phyloP scores from a whole-genome alignment of 2,329 filamentous ascomycete species.

The Phaeosphaeriaceae sp. region DNA sequence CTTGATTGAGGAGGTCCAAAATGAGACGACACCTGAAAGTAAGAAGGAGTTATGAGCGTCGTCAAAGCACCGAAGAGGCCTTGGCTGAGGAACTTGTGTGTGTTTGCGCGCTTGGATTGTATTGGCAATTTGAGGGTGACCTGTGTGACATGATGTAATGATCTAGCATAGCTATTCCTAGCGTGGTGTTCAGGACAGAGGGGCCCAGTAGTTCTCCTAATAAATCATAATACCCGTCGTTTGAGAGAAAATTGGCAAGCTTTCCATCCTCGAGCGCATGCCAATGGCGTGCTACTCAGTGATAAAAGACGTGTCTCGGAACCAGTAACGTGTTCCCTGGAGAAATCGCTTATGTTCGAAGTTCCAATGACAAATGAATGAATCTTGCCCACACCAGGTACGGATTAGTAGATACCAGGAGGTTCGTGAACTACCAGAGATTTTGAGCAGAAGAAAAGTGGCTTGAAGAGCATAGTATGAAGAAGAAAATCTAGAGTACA shows the following conservation, averaged over 20 bases:
- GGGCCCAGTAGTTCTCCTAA: too few relatives aligned
- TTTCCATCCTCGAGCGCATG: constrained; percentile 42
- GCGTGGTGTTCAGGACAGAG: background rate
- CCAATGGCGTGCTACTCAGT: constrained; percentile 38
- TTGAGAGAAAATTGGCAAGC: too few relatives aligned
- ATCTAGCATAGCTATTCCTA: background rate
- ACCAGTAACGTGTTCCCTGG: constrained; percentile 16
- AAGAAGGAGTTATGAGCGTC: constrained; percentile 46
- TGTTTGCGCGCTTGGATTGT: background rate
- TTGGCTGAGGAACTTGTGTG: background rate
- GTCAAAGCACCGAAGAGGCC: background rate
- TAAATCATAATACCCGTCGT: too few relatives aligned
- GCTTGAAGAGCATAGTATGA: constrained; percentile 17
- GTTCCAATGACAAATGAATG: background rate
- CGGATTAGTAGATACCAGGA: constrained; percentile 16
- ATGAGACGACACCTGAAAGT: constrained; percentile 34
- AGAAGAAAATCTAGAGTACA: constrained; percentile 25
- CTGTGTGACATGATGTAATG: background rate
- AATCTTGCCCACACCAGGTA: constrained; percentile 37
- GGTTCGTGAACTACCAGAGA: constrained; percentile 3
- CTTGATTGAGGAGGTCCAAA: constrained; percentile 54
- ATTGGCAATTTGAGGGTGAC: background rate
- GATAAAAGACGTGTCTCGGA: constrained; percentile 44
- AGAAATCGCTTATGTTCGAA: background rate
- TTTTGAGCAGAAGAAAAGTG: constrained; percentile 15